phyloP scores from a whole-genome alignment of 2,329 filamentous ascomycete genomes.

The Didymella arachidicola region DNA sequence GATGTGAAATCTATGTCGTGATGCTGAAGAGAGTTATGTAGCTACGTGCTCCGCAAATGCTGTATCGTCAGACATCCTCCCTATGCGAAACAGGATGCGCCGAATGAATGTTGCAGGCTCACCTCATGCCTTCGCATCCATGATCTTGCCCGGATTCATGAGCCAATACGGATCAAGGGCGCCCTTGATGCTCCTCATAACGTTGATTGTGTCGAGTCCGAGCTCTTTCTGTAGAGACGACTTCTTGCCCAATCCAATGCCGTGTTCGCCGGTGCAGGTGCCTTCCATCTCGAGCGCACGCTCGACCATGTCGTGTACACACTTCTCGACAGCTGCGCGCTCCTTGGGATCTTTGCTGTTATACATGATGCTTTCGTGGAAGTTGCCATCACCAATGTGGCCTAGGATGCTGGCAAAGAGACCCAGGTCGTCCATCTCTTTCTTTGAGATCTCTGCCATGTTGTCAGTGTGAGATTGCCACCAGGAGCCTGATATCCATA shows the following conservation, averaged over 20 bases:
- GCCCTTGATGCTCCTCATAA: constrained; percentile 86
- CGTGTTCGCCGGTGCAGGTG: constrained; percentile 89
- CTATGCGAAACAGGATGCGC: constrained; percentile 26
- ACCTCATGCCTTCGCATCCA: constrained; percentile 61
- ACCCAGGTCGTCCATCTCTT: constrained; percentile 84
- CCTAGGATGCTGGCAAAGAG: constrained; percentile 88
- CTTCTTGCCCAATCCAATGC: constrained; percentile 87
- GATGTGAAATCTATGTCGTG: neutral
- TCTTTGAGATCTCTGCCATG: constrained; percentile 77
- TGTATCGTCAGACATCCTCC: constrained; percentile 30
- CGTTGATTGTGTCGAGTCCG: constrained; percentile 77
- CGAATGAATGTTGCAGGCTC: neutral
- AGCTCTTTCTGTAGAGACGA: constrained; percentile 79
- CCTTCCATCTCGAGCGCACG: constrained; percentile 94
- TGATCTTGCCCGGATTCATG: constrained; percentile 92
- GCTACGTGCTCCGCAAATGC: constrained; percentile 17
- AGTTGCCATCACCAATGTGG: constrained; percentile 93
- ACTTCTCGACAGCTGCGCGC: constrained; percentile 76
- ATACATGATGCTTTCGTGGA: constrained; percentile 93
- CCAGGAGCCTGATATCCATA: constrained; percentile 42
- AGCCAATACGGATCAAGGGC: constrained; percentile 86
- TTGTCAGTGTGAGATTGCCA: neutral
- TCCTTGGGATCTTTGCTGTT: constrained; percentile 73
- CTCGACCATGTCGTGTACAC: constrained; percentile 88
- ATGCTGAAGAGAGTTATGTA: neutral